phyloP scores from a whole-genome alignment of 2,329 filamentous ascomycete species.

The Fusarium dlaminii region DNA sequence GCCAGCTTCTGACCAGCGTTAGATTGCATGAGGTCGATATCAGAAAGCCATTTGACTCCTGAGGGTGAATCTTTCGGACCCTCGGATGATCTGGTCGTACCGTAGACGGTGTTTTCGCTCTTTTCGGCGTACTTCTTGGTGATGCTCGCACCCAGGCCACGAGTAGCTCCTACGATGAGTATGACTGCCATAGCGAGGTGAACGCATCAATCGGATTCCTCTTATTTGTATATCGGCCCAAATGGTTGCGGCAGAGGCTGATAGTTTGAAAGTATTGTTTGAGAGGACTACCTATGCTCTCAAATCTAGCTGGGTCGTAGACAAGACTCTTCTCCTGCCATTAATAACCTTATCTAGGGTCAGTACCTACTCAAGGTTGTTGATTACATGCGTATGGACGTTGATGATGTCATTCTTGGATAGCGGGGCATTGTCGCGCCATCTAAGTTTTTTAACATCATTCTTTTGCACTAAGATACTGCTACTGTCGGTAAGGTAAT shows the following conservation, averaged over 20 bases:
- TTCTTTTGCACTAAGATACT: neutral
- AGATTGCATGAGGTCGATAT: slow-evolving; percentile 63
- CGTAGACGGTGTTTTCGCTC: slow-evolving; percentile 62
- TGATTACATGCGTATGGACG: neutral
- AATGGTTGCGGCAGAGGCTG: neutral
- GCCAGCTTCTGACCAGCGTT: slow-evolving; percentile 60
- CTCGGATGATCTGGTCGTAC: slow-evolving; percentile 62
- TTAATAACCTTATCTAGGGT: neutral
- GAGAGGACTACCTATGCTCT: neutral
- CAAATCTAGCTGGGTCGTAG: neutral
- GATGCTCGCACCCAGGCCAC: slow-evolving; percentile 72
- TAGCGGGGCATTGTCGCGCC: neutral
- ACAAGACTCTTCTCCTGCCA: neutral
- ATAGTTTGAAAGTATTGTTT: neutral
- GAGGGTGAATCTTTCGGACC: slow-evolving; percentile 54
- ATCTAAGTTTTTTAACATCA: neutral
- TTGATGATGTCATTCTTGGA: neutral
- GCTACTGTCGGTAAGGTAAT: neutral
- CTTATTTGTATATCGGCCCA: neutral
- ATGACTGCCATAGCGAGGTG: slow-evolving; percentile 55
- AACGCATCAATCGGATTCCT: neutral
- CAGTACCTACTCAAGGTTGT: neutral
- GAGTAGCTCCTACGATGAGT: slow-evolving; percentile 73
- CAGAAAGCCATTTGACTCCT: slow-evolving; percentile 65
- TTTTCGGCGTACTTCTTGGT: slow-evolving; percentile 65